Evolutionary conservation across 2,329 filamentous ascomycete genomes (phyloP).

Genomic region (Helicocarpus griseus): DNA sequence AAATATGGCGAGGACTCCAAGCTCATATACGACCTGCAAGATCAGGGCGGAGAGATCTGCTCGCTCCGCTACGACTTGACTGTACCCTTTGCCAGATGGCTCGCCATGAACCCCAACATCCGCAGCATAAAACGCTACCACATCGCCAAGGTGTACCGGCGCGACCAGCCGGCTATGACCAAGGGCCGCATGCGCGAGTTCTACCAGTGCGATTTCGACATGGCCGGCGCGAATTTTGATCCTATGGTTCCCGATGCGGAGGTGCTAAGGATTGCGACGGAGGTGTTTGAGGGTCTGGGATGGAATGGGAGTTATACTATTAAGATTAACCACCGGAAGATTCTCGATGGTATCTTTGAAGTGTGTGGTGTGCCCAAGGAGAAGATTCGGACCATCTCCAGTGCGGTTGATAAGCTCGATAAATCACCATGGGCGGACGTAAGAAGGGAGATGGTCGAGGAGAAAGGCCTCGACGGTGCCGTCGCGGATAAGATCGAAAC

Average conservation of each 20-base stretch:
- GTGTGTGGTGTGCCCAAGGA: slow-evolving; percentile 81
- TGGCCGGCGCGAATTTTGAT: slow-evolving; percentile 71
- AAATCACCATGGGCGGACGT: slow-evolving; percentile 88
- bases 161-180: slow-evolving; percentile 71
- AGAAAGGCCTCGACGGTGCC: slow-evolving; percentile 68
- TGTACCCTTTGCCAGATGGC: slow-evolving; percentile 82
- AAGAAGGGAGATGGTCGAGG: slow-evolving; percentile 82
- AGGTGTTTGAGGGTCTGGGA: slow-evolving; percentile 73
- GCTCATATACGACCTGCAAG: slow-evolving; percentile 81
- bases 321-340: slow-evolving; percentile 92
- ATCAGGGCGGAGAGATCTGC: slow-evolving; percentile 78
- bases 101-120: slow-evolving; percentile 79
- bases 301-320: slow-evolving; percentile 70
- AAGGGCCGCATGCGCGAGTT: slow-evolving; percentile 93
- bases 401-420: slow-evolving; percentile 91
- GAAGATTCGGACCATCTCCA: slow-evolving; percentile 81
- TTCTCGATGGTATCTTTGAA: slow-evolving; percentile 84
- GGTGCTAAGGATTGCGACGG: slow-evolving; percentile 71
- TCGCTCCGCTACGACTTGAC: slow-evolving; percentile 81
- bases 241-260: slow-evolving; percentile 89
- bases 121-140: slow-evolving; percentile 88
- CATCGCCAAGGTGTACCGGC: slow-evolving; percentile 82
- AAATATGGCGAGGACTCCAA: slow-evolving; percentile 92
- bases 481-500: slow-evolving; percentile 81
- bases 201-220: slow-evolving; percentile 96